phyloP scores from a whole-genome alignment of 1,284 basidiomycete species.

The Ustilago vetiveriae region DNA sequence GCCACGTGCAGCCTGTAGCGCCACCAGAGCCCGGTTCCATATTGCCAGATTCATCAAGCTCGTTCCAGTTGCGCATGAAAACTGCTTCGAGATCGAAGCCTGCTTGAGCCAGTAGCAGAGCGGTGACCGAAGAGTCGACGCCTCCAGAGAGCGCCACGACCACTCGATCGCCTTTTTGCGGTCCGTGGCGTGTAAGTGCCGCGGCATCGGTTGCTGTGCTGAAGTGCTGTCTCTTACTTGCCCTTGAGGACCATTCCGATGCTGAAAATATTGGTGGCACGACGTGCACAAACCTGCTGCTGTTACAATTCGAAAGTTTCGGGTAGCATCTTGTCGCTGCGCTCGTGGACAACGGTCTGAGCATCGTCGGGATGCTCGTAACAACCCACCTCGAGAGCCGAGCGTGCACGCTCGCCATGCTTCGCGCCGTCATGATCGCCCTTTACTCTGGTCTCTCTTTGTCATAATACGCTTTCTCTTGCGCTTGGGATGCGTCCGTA shows the following conservation, averaged over 20 bases:
- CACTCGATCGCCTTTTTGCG: conserved; percentile 71
- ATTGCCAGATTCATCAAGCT: conserved; percentile 73
- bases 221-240: neutral
- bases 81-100: conserved; percentile 79
- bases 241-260: no score
- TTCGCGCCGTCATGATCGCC: neutral
- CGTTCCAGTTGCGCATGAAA: conserved; percentile 92
- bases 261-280: no score
- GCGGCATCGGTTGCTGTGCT: neutral
- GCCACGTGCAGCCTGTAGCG: conserved; percentile 83
- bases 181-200: conserved; percentile 5
- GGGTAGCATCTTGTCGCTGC: neutral
- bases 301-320: no score
- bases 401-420: neutral
- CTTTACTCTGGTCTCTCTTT: no score
- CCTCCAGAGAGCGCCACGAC: conserved; percentile 94
- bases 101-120: conserved; percentile 48
- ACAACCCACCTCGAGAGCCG: conserved; percentile 1
- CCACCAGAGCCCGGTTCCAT: conserved; percentile 65
- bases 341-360: neutral
- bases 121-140: conserved; percentile 79
- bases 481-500: no score
- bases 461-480: no score
- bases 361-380: neutral
- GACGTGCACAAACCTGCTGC: no score